These are phyloP conservation scores for Colletotrichum sp. DNA, from an alignment of 2,329 filamentous ascomycete genomes.

Conservation along the genomic window DNA sequence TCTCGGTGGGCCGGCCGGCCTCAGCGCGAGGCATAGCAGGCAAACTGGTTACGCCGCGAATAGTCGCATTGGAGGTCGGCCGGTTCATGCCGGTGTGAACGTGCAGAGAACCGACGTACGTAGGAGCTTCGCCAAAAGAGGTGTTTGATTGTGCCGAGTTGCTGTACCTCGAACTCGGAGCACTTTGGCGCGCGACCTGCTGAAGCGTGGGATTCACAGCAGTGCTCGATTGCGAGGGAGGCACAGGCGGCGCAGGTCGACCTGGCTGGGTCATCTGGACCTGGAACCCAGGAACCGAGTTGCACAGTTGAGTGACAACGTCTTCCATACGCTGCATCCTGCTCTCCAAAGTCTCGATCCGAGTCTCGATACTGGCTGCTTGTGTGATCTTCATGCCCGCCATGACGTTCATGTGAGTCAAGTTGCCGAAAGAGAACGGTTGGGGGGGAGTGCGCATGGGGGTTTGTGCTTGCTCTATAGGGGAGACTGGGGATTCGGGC, in stretches of 20 bases:
- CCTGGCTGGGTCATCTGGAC: conserved; percentile 32
- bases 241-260: conserved; percentile 27
- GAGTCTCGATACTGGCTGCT: conserved; percentile 57
- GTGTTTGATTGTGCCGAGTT: conserved; percentile 45
- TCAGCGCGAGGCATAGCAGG: conserved; percentile 42
- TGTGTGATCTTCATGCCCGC: conserved; percentile 64
- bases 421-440: conserved; percentile 60
- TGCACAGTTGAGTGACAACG: conserved; percentile 55
- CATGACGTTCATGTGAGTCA: conserved; percentile 50
- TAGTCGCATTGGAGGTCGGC: conserved; percentile 50
- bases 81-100: conserved; percentile 36
- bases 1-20: conserved; percentile 17
- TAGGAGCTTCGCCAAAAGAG: conserved; percentile 53
- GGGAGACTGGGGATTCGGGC: conserved; percentile 31
- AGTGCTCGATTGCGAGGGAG: conserved; percentile 27
- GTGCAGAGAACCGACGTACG: conserved; percentile 48
- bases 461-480: conserved; percentile 31
- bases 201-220: conserved; percentile 35
- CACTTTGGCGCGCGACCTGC: conserved; percentile 28
- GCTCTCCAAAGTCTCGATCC: conserved; percentile 56
- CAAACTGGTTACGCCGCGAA: conserved; percentile 52
- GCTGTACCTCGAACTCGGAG: conserved; percentile 33
- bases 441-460: conserved; percentile 45
- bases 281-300: conserved; percentile 46
- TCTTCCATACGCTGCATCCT: conserved; percentile 59